These are phyloP conservation scores for Aspergillus glaucus DNA, from an alignment of 2,329 filamentous ascomycete genomes.

Conservation along the genomic window DNA sequence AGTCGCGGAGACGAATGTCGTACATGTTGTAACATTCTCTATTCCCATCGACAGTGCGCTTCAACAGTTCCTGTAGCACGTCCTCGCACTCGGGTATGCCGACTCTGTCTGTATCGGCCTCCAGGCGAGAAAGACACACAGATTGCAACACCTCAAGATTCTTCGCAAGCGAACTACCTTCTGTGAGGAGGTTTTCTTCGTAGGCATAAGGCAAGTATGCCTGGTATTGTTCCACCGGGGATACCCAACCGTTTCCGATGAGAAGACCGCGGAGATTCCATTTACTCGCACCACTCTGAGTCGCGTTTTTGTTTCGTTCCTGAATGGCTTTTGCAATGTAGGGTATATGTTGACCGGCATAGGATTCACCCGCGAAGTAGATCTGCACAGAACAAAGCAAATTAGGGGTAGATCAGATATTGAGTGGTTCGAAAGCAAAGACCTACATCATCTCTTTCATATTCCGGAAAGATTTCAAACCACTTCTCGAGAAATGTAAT, in stretches of 20 bases:
- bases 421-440: slow-evolving; percentile 34
- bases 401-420: not conserved
- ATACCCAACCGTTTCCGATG: slow-evolving; percentile 98
- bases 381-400: slow-evolving; percentile 50
- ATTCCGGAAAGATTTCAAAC: slow-evolving; percentile 85
- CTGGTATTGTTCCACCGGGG: slow-evolving; percentile 81
- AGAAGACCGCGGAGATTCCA: slow-evolving; percentile 83
- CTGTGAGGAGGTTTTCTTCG: slow-evolving; percentile 64
- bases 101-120: slow-evolving; percentile 56
- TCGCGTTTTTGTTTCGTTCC: slow-evolving; percentile 67
- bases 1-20: slow-evolving; percentile 79
- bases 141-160: slow-evolving; percentile 63
- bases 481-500: slow-evolving; percentile 84
- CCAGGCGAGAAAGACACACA: slow-evolving; percentile 58
- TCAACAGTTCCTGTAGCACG: slow-evolving; percentile 68
- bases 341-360: slow-evolving; percentile 92
- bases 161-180: slow-evolving; percentile 58
- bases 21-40: slow-evolving; percentile 89
- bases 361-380: slow-evolving; percentile 93
- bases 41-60: slow-evolving; percentile 51
- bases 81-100: slow-evolving; percentile 67
- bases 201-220: slow-evolving; percentile 79
- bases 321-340: slow-evolving; percentile 92
- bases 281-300: slow-evolving; percentile 31
- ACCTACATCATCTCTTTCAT: slow-evolving; percentile 76